phyloP scores from a whole-genome alignment of 139 green algal genomes.

The Micractinium sp. region DNA sequence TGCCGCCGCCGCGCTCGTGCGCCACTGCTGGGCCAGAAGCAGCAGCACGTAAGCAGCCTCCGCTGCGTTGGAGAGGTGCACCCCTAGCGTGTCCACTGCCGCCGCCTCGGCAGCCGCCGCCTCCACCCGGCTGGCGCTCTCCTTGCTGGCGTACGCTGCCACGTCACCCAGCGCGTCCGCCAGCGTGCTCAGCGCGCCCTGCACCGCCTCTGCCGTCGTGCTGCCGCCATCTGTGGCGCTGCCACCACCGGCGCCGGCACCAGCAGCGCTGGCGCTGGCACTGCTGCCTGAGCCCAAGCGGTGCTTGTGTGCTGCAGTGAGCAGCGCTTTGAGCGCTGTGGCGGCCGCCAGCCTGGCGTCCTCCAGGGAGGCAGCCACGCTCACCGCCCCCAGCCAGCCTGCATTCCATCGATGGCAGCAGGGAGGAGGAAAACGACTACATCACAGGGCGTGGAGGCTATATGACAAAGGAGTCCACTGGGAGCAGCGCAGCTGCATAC shows the following conservation, averaged over 20 bases:
- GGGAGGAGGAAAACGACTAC: neutral
- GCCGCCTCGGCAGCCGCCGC: neutral
- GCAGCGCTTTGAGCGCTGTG: slow-evolving; percentile 38
- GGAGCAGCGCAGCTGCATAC: neutral
- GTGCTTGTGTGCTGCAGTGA: slow-evolving; percentile 19
- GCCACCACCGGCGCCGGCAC: neutral
- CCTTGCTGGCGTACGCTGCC: neutral
- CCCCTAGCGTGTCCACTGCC: slow-evolving; percentile 20
- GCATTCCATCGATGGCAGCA: neutral
- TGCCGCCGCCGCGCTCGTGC: neutral
- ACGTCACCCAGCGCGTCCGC: slow-evolving; percentile 2
- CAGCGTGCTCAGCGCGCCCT: neutral
- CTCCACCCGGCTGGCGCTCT: neutral
- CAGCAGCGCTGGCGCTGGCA: slow-evolving; percentile 31
- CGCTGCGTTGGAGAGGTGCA: slow-evolving; percentile 5
- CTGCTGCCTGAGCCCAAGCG: slow-evolving; percentile 11
- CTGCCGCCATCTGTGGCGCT: neutral
- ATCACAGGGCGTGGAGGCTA: no score
- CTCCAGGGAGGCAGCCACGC: slow-evolving; percentile 43
- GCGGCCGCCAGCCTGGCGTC: slow-evolving; percentile 39
- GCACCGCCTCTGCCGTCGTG: neutral
- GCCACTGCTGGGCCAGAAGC: slow-evolving; percentile 36
- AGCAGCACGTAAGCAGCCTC: slow-evolving; percentile 37
- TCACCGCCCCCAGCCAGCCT: slow-evolving; percentile 33
- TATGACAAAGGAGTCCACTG: neutral